A percentile compares a stretch with the other conserved stretches of the same genome.
Evolutionary conservation across 1,139 yeast species (phyloP).

Genomic region (Candida sp.): DNA sequence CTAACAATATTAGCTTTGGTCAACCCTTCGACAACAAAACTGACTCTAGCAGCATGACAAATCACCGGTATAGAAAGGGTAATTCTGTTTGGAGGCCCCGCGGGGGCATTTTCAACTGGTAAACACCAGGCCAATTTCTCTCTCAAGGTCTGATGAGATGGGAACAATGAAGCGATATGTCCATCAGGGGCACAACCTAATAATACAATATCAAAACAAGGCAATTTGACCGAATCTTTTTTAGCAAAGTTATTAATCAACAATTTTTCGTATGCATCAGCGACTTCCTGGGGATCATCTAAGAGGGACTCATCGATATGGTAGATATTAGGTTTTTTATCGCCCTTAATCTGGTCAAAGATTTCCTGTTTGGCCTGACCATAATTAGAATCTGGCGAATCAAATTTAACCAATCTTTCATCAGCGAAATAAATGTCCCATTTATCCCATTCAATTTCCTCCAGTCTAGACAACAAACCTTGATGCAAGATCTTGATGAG

Average conservation of each 20-base stretch:
- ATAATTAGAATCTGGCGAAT: conserved; percentile 79
- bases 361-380: conserved; percentile 84
- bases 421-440: conserved; percentile 99
- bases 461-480: conserved; percentile 68
- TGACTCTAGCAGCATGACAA: conserved; percentile 88
- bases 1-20: conserved; percentile 93
- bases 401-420: conserved; percentile 91
- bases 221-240: conserved; percentile 91
- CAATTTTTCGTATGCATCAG: conserved; percentile 85
- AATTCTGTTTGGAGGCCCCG: conserved; percentile 84
- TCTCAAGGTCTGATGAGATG: conserved; percentile 83
- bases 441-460: conserved; percentile 82
- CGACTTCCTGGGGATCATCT: conserved; percentile 89
- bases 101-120: conserved; percentile 90
- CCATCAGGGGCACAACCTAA: conserved; percentile 99
- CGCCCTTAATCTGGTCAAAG: conserved; percentile 61
- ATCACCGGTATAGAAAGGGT: conserved; percentile 94
- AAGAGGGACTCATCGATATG: conserved; percentile 79
- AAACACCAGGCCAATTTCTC: conserved; percentile 96
- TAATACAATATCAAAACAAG: conserved; percentile 86
- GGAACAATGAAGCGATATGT: conserved; percentile 93
- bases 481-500: conserved; percentile 80
- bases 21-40: conserved; percentile 94
- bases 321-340: conserved; percentile 64
- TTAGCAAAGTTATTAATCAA: conserved; percentile 91